Conservation (phyloP, 2,329 filamentous ascomycete species). For the Gaeumannomyces tritici region DNA sequence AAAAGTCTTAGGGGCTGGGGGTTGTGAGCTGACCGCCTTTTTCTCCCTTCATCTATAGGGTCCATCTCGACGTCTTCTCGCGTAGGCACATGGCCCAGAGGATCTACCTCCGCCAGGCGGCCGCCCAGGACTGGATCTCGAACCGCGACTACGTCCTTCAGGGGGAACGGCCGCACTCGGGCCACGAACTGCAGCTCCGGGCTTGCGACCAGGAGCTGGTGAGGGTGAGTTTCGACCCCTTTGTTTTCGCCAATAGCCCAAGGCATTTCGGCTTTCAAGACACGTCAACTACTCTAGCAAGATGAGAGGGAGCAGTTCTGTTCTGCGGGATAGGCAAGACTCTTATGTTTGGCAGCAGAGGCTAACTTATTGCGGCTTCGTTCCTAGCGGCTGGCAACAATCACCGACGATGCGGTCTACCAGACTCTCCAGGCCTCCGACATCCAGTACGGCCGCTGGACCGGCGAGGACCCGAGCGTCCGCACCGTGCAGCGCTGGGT, state of each 20-base stretch:
- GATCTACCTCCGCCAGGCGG: constrained; percentile 52
- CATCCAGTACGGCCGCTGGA: constrained; percentile 49
- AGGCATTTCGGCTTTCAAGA: too few species aligned
- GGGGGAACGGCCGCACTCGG: constrained; percentile 36
- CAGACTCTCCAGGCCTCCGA: constrained; percentile 43
- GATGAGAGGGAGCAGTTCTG: too few species aligned
- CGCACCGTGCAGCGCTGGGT: constrained; percentile 50
- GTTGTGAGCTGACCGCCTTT: background rate
- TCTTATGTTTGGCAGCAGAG: background rate
- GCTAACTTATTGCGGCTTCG: constrained; percentile 1
- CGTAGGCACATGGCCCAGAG: constrained; percentile 55
- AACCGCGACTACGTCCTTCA: constrained; percentile 43
- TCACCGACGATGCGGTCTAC: constrained; percentile 52
- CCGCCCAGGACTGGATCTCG: constrained; percentile 50
- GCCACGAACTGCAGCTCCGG: constrained; percentile 37
- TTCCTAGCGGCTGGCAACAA: constrained; percentile 39
- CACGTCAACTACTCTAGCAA: too few species aligned
- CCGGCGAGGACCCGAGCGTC: constrained; percentile 50
- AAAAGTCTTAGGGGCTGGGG: background rate
- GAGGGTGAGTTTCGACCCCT: constrained; percentile 31
- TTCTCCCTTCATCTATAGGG: constrained; percentile 23
- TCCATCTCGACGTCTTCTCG: constrained; percentile 50
- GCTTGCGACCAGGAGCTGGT: constrained; percentile 48
- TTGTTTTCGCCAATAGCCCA: background rate
- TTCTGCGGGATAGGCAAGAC: too few species aligned